Evolutionary conservation across 257 asterid genomes (phyloP), one percentile per base, ranked within the genome.

Genomic region (Solanum okadae): DNA sequence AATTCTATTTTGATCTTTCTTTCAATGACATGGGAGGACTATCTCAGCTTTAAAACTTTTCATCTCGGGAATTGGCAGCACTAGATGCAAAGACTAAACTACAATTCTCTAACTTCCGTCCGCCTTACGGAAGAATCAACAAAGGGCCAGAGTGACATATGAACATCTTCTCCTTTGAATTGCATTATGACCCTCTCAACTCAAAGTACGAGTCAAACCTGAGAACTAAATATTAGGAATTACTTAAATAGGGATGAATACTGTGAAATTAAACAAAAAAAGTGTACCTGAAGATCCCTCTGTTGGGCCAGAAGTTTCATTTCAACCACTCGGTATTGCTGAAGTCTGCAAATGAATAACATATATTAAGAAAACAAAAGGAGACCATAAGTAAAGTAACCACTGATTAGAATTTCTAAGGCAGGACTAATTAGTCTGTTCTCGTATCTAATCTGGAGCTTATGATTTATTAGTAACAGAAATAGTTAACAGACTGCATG

Each of bases 301-400:
- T 90, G 95, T 88, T 93, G 95, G 76, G 95, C 95, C 72, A 93
- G 90, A 90, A 93, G 95, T 87, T 93, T 93, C 95, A 93, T 93
- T 87, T 93, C 95, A 88, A 93, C 95, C 61, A 93, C 93, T 35
- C 92, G 92, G 88, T 93, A 93, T 63, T 93, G 95, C 90, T 93
- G 95, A 91, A 93, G 91, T 88, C 95, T 93, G 90, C 90, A 73
- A 86, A 87, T 4, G 10, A 63, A 78, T 14, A 2, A 79, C 25
- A 27, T 79, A 29, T 44, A 78, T 42, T 14, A 3, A 78, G 63
- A 25, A 44, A 73, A 86, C 5, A 71, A 88, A 44, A 79, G 68
- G 85, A 59, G 75, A 27, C 85, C 14, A 15, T 42, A 79, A 42
- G 38, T 6, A 42, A 79, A 79, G 25, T 44, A 79, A 42, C 35